Conservation (phyloP, 106 monocot species). For the Allium fistulosum region DNA sequence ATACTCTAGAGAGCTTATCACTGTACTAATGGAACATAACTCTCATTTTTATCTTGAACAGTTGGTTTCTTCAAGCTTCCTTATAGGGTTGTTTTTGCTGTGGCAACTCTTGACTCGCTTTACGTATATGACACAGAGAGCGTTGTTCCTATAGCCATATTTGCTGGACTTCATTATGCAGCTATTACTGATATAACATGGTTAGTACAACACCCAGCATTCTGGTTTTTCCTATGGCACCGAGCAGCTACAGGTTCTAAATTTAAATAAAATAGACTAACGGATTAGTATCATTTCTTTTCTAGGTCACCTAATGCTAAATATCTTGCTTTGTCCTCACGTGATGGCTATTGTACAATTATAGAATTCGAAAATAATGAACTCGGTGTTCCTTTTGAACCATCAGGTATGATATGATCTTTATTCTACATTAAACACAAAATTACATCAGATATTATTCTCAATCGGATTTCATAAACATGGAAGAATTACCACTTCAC, state of each 20-base stretch:
- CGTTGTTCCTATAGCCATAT: constrained; percentile 63
- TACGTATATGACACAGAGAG: constrained; percentile 92
- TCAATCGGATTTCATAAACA: too few relatives aligned
- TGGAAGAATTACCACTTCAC: not conserved
- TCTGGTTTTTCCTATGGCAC: too few relatives aligned
- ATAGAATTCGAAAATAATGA: constrained; percentile 86
- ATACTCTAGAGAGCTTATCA: too few relatives aligned
- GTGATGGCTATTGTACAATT: constrained; percentile 85
- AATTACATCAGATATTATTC: too few relatives aligned
- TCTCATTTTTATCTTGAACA: constrained; percentile 16
- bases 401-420: constrained; percentile 39
- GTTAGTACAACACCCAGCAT: constrained; percentile 19
- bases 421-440: not conserved
- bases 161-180: constrained; percentile 91
- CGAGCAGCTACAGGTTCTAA: too few relatives aligned
- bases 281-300: not conserved
- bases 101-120: constrained; percentile 85
- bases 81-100: constrained; percentile 82
- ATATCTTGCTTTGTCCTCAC: constrained; percentile 74
- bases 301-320: constrained; percentile 75
- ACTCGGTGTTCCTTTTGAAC: constrained; percentile 43
- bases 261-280: not conserved
- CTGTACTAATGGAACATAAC: not conserved
- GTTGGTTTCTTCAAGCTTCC: constrained; percentile 75
- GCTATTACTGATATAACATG: constrained; percentile 93